Base-by-base conservation (phyloP, 225 moss, liverwort and hornwort genomes). In the Antitrichia curtipendula region DNA sequence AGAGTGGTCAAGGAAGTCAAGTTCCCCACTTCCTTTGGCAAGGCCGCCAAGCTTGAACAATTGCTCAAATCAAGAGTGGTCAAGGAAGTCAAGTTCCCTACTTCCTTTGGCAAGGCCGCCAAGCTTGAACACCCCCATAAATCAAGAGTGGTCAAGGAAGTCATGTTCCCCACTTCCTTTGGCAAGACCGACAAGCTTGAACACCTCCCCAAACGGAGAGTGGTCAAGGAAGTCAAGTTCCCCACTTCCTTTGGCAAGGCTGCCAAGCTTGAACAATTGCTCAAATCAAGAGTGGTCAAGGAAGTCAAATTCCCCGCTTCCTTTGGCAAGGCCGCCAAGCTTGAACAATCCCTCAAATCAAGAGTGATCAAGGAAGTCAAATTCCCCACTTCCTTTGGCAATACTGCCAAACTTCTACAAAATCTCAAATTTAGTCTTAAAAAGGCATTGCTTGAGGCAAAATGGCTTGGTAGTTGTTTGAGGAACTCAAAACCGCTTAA, bases 31-130 rank as follows among this genome's bases (percentile, higher is more conserved):
- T 41, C 41, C 0, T 41, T 27, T 41, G 70, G 41, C 41, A 70
- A 70, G 23, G 15, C 5, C 1, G 0, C 27, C 25, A 41, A 40
- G 5, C 41, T 64, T 64, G 19, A 64, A 10, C 63, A 63, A 0
- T 0, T 0, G 0, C 3, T 1, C 5, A 41, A 14, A 14, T 25
- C 0, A 0, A 69, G 14, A 41, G 14, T 25, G 14, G 14, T 69
- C 40, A 69, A 69, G 8, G 14, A 69, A 40, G 41, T 8, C 40
- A 69, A 41, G 25, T 69, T 69, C 25, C 41, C 40, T 3, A 41
- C 70, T 43, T 41, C 43, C 0, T 27, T 43, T 25, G 41, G 70
- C 70, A 70, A 41, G 5, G 70, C 9, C 9, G 1, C 28, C 3
- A 69, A 69, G 1, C 32, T 62, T 62, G 16, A 62, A 62, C 32